These are phyloP conservation scores for Coix lacrymajobi DNA, from an alignment of 176 grass and related monocot genomes.

Conservation along the genomic window DNA sequence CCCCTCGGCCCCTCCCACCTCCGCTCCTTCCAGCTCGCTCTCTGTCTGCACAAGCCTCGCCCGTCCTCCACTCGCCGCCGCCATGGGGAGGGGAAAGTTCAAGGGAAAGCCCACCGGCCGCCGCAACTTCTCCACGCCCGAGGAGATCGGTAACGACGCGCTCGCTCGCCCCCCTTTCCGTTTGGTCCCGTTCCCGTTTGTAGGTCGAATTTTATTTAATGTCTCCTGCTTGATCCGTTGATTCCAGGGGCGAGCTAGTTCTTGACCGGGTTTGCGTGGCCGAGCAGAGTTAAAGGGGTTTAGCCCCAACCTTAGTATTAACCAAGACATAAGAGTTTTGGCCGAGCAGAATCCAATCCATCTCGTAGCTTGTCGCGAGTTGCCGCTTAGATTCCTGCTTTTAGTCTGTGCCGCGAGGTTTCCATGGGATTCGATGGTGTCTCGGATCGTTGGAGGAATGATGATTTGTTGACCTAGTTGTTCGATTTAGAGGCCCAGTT, in stretches of 20 bases:
- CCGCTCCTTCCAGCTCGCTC: background rate
- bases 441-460: background rate
- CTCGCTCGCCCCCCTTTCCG: background rate
- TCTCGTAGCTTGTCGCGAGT: background rate
- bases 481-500: slow-evolving; percentile 2
- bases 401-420: background rate
- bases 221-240: background rate
- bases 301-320: too few relatives aligned
- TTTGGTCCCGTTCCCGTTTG: background rate
- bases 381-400: background rate
- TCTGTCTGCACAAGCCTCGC: background rate
- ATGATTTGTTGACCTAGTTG: background rate
- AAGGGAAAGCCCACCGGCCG: slow-evolving; percentile 97
- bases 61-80: background rate
- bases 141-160: slow-evolving; percentile 79
- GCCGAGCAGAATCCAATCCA: background rate
- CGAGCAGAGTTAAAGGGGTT: too few relatives aligned
- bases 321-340: too few relatives aligned
- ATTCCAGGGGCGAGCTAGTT: background rate
- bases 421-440: background rate
- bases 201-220: background rate
- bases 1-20: slow-evolving; percentile 6
- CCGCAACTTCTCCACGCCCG: slow-evolving; percentile 89
- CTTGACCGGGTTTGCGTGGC: background rate
- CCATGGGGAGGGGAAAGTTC: slow-evolving; percentile 95